Evolutionary conservation across 495 filamentous ascomycete species (phyloP).

Genomic region (Chaetomidium leptoderma): DNA sequence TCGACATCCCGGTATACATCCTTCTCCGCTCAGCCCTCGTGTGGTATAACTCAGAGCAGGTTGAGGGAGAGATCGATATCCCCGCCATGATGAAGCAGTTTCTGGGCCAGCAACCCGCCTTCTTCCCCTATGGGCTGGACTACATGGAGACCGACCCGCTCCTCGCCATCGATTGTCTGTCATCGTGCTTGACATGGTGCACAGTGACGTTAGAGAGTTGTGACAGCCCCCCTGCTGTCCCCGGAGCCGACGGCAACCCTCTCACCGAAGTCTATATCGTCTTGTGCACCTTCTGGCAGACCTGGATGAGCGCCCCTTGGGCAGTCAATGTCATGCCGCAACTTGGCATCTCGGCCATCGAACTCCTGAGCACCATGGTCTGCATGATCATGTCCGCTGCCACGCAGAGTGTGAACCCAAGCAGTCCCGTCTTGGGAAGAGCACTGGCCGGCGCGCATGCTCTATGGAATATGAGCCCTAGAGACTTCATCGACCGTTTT

Average conservation of each 20-base stretch:
- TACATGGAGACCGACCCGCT: background rate
- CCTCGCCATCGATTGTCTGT: background rate
- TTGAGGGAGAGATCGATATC: background rate
- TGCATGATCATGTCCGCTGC: slow-evolving; percentile 22
- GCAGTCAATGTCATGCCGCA: background rate
- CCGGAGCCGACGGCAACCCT: background rate
- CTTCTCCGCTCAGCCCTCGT: slow-evolving; percentile 14
- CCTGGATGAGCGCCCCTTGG: slow-evolving; percentile 5
- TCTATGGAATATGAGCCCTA: background rate
- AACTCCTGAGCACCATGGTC: slow-evolving; percentile 21
- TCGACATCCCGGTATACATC: slow-evolving; percentile 19
- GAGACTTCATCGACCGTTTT: background rate
- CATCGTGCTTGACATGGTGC: slow-evolving; percentile 18
- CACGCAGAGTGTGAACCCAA: background rate
- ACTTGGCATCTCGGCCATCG: slow-evolving; percentile 19
- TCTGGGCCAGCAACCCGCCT: slow-evolving; percentile 15
- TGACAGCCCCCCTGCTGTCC: background rate
- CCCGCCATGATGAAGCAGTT: slow-evolving; percentile 12
- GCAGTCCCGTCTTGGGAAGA: background rate
- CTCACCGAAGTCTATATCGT: slow-evolving; percentile 7
- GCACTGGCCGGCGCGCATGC: background rate
- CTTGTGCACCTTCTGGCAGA: slow-evolving; percentile 20
- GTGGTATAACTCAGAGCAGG: slow-evolving; percentile 11
- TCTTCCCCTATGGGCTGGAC: background rate
- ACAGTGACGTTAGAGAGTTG: background rate